These are phyloP conservation scores for Phialocephala subalpina DNA, from an alignment of 2,329 filamentous ascomycete genomes.

Conservation along the genomic window DNA sequence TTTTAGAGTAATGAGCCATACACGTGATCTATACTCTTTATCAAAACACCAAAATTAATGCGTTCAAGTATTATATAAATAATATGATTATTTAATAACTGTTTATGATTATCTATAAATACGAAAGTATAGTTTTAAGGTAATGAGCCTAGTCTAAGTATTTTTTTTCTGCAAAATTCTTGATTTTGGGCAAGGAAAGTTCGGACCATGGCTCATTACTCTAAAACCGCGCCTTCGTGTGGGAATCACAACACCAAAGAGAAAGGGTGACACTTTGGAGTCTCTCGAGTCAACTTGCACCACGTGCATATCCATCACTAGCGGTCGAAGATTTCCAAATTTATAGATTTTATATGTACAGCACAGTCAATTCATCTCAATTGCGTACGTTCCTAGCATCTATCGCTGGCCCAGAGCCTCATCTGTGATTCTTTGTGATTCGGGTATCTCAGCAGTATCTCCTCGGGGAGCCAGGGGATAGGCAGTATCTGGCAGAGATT, in stretches of 20 bases:
- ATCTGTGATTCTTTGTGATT: conserved; percentile 65
- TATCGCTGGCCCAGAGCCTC: conserved; percentile 68
- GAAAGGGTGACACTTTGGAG: neutral
- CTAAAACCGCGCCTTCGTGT: no score
- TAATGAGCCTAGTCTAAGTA: no score
- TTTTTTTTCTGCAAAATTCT: no score
- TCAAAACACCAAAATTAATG: no score
- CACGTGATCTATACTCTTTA: no score
- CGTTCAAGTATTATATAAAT: no score
- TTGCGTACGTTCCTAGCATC: conserved; percentile 9
- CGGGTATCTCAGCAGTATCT: conserved; percentile 64
- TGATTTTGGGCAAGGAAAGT: no score
- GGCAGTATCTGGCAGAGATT: conserved; percentile 80
- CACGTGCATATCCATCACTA: neutral
- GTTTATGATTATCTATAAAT: no score
- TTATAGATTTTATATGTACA: conserved; percentile 38
- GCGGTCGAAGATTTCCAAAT: neutral
- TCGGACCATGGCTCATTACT: no score
- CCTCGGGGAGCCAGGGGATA: conserved; percentile 78
- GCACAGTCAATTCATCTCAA: conserved; percentile 15
- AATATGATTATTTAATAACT: no score
- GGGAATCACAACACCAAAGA: neutral
- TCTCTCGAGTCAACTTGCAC: neutral
- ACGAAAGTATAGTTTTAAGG: no score
- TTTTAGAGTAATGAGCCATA: no score